These are phyloP conservation scores for Kuraishia borneana DNA, from an alignment of 805 yeast species.

Conservation along the genomic window DNA sequence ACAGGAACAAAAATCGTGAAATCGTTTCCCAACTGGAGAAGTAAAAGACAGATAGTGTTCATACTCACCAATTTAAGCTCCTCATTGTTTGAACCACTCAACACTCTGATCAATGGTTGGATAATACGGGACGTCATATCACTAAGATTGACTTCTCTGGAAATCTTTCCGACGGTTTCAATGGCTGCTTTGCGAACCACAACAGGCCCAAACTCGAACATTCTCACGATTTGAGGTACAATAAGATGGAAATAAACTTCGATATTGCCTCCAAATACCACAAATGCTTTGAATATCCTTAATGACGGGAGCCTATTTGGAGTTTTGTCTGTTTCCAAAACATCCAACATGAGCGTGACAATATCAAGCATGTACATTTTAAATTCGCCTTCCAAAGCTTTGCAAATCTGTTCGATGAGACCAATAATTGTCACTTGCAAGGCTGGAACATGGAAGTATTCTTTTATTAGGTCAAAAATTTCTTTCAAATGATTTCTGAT, in stretches of 20 bases:
- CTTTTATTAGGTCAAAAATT: constrained; percentile 64
- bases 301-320: constrained; percentile 49
- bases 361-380: constrained; percentile 72
- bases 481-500: constrained; percentile 73
- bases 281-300: constrained; percentile 72
- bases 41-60: constrained; percentile 68
- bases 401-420: constrained; percentile 73
- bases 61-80: constrained; percentile 57
- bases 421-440: constrained; percentile 72
- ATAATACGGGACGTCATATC: constrained; percentile 89
- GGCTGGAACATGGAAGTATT: constrained; percentile 51
- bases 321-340: constrained; percentile 63
- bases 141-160: constrained; percentile 58
- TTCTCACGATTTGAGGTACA: constrained; percentile 72
- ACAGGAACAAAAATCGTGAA: constrained; percentile 81
- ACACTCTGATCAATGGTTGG: constrained; percentile 71
- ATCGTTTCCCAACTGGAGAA: constrained; percentile 75
- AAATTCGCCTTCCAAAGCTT: constrained; percentile 86
- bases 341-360: constrained; percentile 63
- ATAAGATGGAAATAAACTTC: constrained; percentile 84
- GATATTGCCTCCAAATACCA: constrained; percentile 75
- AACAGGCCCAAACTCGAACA: constrained; percentile 65
- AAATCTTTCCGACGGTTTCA: constrained; percentile 70
- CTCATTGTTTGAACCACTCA: constrained; percentile 32
- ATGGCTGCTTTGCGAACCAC: constrained; percentile 63